Percentiles rank a stretch among this genome's conserved stretches.
These are phyloP conservation scores for Suillus paluster DNA, from an alignment of 768 basidiomycete species.

Conservation along the genomic window DNA sequence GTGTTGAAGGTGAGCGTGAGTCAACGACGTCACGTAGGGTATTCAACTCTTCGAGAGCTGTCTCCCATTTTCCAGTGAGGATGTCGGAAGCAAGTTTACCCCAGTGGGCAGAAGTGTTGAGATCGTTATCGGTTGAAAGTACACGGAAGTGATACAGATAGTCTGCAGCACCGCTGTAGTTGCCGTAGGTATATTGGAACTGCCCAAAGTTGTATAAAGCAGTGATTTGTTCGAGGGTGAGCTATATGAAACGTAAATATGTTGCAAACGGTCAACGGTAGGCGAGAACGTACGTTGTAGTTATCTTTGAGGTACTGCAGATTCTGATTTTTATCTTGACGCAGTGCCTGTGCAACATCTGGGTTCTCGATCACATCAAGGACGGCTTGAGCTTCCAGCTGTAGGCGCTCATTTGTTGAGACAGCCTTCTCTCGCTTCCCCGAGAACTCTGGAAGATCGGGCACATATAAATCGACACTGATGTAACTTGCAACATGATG, in stretches of 20 bases:
- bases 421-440: conserved; percentile 83
- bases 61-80: conserved; percentile 92
- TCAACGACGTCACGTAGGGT: conserved; percentile 93
- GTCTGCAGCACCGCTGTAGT: conserved; percentile 95
- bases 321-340: conserved; percentile 98
- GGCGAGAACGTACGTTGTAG: conserved; percentile 67
- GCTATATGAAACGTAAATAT: conserved; percentile 47
- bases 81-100: conserved; percentile 98
- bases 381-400: conserved; percentile 91
- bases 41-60: conserved; percentile 94
- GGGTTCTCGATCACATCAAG: conserved; percentile 96
- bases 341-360: conserved; percentile 90
- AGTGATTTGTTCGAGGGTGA: conserved; percentile 93
- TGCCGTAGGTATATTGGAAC: conserved; percentile 98
- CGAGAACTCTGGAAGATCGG: conserved; percentile 67
- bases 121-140: conserved; percentile 89
- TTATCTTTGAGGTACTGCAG: conserved; percentile 92
- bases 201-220: conserved; percentile 98
- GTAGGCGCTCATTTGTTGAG: conserved; percentile 80
- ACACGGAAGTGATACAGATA: conserved; percentile 99
- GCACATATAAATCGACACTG: not conserved
- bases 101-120: conserved; percentile 97
- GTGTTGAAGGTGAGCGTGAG: conserved; percentile 62
- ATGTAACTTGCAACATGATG: not conserved
- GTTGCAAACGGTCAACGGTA: conserved; percentile 10